Base-by-base conservation (phyloP, 1,284 basidiomycete species). In the Ganoderma sinense region DNA sequence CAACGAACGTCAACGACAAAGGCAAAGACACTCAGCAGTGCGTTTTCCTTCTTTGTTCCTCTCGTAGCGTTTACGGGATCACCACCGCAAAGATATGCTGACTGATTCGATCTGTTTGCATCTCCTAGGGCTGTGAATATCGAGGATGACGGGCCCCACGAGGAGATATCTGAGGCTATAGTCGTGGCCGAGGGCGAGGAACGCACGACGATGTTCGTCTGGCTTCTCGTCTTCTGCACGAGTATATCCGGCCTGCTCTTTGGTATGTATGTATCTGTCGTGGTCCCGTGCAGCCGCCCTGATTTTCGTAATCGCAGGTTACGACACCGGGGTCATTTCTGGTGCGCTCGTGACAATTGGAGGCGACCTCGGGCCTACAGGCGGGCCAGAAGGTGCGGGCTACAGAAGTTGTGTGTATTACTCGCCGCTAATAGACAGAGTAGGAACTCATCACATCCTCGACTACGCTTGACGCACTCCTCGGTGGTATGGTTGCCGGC, bases 401-500 rank as follows among this genome's bases (percentile, higher is more conserved):
- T 45, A 20, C 63, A 33, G 6, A 39, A 20, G 60, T 36, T 58
- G 51, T 26, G 66, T 16, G 41, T 18, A 26, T 11, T n/a, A 13
- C 40, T 13, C n/a, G 16, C 26, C 3, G 11, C 64, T 58, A 16
- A 61, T 4, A 14, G 6, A 20, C 59, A 18, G 14, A 14, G 39
- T 67, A 93, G 91, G 93, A 94, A 85, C 85, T 93, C 56, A 94
- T 95, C 75, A 95, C 94, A 0, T 92, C 93, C 1, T 84, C 93
- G 0, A 96, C 94, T 0, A 95, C 94, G 0, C 84, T 95, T 31
- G 93, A 92, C 11, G 94, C 94, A 0, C 84, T 96, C 2, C 68
- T 95, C 2, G 94, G 93, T 20, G 91, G 92, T 48, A 84, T 95
- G 18, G 84, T 82, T 4, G 91, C 92, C 1, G 94, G 94, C 3